Base-by-base conservation (phyloP, 352 stramenopile genomes). In the Chrysophaeum taylorii region DNA sequence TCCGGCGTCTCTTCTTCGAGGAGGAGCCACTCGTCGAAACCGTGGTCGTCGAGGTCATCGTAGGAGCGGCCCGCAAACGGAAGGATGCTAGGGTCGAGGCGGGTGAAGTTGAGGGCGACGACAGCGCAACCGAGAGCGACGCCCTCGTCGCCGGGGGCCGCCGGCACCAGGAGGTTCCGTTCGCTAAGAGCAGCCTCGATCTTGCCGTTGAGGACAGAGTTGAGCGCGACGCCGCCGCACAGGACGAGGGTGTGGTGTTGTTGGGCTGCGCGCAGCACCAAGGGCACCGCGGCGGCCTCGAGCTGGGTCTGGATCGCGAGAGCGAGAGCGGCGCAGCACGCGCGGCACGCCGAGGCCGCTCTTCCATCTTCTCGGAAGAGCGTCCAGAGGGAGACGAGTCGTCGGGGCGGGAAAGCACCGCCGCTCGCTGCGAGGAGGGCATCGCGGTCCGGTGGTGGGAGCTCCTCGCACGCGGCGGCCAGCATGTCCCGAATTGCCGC, bases 151-250 rank as follows among this genome's bases (percentile, higher is more conserved):
- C 76, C 76, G 12, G 76, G 75, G 37, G 38, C 73, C 0, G 75
- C 64, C 1, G 76, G 76, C 25, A 81, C 66, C 37, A 71, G 78
- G 21, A 81, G 57, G 1, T n/a, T 9, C 7, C 21, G 12, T 9
- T 12, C 68, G 37, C 39, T 67, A 23, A 70, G 76, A 72, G 33
- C 18, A 9, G 4, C n/a, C 48, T 70, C 39, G 23, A 80, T 77
- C 37, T 54, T 66, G 15, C 75, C 75, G 60, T 82, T 82, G 39
- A 80, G 72, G 35, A 82, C 75, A 48, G 69, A 78, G 69, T 82
- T 82, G 21, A 80, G 69, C 5, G 67, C 77, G 29, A 82, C 77
- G 29, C 77, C 77, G 54, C 77, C 77, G 27, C 67, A 75, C n/a
- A 82, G 33, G 63, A 69, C 69, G 52, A 82, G 33, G 64, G 76